Percentiles rank a stretch among this genome's conserved stretches.
These are phyloP conservation scores for Comarum palustre DNA, from an alignment of 306 rosid species.

Conservation along the genomic window DNA sequence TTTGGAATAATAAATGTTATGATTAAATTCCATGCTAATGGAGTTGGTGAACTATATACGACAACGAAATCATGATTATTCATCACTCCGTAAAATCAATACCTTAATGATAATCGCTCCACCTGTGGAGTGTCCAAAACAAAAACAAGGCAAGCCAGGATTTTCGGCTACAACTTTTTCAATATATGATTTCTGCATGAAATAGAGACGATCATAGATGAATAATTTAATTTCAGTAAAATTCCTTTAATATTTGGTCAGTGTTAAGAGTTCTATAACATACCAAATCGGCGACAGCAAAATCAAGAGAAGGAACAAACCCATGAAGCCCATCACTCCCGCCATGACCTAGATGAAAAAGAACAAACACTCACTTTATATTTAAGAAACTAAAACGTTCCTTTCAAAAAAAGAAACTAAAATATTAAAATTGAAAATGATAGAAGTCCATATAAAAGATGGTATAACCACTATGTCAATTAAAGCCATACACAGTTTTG, in stretches of 20 bases:
- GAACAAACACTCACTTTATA: neutral
- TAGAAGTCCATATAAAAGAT: neutral
- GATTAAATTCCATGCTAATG: neutral
- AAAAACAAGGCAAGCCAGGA: slow-evolving; percentile 74
- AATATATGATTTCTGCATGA: slow-evolving; percentile 60
- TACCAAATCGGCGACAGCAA: slow-evolving; percentile 84
- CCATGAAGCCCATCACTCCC: slow-evolving; percentile 94
- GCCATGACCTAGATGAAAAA: slow-evolving; percentile 65
- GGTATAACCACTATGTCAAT: neutral
- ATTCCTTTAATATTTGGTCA: neutral
- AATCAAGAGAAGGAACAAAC: slow-evolving; percentile 85
- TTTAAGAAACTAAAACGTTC: neutral
- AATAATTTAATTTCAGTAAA: neutral
- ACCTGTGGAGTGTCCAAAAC: slow-evolving; percentile 92
- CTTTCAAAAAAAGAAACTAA: too few species aligned
- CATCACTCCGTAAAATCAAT: slow-evolving; percentile 4
- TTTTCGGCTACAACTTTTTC: slow-evolving; percentile 69
- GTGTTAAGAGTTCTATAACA: slow-evolving; percentile 14
- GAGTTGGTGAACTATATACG: neutral
- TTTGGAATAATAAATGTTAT: neutral
- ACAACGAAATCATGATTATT: neutral
- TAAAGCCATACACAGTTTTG: neutral
- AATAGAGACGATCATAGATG: neutral
- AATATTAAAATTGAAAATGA: neutral
- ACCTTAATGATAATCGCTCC: slow-evolving; percentile 90